Evolutionary conservation across 1,284 basidiomycete genomes (phyloP), one percentile per base, ranked within the genome.

Genomic region (Chalciporus sp.): DNA sequence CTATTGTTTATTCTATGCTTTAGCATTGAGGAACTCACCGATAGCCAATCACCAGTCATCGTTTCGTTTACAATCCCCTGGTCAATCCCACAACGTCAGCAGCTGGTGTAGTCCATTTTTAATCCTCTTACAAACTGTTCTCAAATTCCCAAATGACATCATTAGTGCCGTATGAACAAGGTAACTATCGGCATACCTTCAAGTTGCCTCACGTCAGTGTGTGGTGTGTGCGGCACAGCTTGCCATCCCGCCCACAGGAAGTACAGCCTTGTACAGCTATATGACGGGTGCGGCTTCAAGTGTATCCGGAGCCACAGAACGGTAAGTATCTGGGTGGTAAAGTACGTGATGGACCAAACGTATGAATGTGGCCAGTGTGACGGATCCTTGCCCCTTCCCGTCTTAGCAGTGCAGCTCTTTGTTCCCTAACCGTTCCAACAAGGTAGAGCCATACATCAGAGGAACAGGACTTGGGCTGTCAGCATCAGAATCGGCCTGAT

Each of bases 181-280:
- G 41, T 40, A 20, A 42, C 17, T 12, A 7, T 42, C 43, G 20
- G 14, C 23, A 16, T 4, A 29, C 27, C 31, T 26, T 1, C 6
- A 23, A 6, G 6, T 17, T 33, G 37, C 23, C 28, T 26, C 2
- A 23, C 23, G 23, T 23, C 23, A 23, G 19, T 28, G 31, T 20
- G 17, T 12, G 7, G 10, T 20, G 16, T 49, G 6, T 27, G 31
- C 1, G 20, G n/a, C 61, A 60, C 65, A 60, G 63, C 59, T 54
- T 47, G 4, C 14, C 47, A 40, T 42, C 37, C 26, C 48, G 23
- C 17, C 3, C 51, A 60, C 52, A 66, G 55, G 59, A 57, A 12
- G 16, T 20, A 68, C 54, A 60, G 66, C 59, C 11, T 8, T 8
- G 56, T 60, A 64, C 59, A 64, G 62, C 63, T 52, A 14, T 9